Base-by-base conservation (phyloP, 345 rosid genomes). In the Gossypioides kirkii region DNA sequence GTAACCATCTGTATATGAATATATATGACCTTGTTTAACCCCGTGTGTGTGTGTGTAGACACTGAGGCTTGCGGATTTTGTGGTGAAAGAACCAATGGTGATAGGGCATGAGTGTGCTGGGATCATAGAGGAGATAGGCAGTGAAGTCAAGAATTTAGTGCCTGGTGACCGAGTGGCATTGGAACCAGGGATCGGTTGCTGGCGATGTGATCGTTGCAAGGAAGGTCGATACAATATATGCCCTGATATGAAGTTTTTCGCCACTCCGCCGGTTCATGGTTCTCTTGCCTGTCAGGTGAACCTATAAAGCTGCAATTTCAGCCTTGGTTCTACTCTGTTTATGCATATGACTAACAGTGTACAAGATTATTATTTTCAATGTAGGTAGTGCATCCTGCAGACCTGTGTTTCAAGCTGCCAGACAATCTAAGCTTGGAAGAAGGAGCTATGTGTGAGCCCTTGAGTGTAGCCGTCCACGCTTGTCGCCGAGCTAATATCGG, bases 371-470 rank as follows among this genome's bases (percentile, higher is more conserved):
- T 6, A 17, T 16, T 13, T 49, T 49, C 53, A 2, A 14, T 53
- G 58, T 53, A 91, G 97, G 91, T 95, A 72, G 90, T 88, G 82
- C 98, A 92, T 80, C 99, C 99, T 61, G 96, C 97, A 41, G 84
- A 89, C 61, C 82, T 90, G 2, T 95, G 98, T 73, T 92, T 90
- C 72, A 95, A 92, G 75, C 82, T 95, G 61, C 98, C 99, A 0
- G 94, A 92, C 10, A 87, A 88, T 72, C 91, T 92, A 65, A 92
- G 90, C 84, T 77, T 95, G 79, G 98, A 95, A 80, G 99, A 92
- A 85, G 96, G 96, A 70, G 94, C 97, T 59, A 90, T 95, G 98
- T 92, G 99, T 74, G 99, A 95, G 76, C 98, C 97, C 50, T 78
- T 92, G 20, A 95, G 98, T 76, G 93, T 90, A 46, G 97, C 96